Evolutionary conservation across 352 stramenopile species (phyloP).

Genomic region (Pilasporangium apinafurcum): DNA sequence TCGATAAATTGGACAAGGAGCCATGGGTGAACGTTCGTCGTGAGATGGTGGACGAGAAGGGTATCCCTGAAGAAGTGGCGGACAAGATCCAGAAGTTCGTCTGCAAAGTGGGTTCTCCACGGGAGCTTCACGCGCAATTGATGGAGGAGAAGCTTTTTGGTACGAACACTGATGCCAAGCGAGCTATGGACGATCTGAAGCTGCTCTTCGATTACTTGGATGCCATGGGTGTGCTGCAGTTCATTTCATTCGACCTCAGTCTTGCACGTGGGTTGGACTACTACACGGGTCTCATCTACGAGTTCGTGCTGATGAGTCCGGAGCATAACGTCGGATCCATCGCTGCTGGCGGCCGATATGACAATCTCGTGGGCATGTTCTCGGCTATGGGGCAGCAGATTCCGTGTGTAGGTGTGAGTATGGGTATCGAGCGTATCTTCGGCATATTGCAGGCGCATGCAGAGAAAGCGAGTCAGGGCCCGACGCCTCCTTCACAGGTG

Average conservation of each 20-base stretch:
- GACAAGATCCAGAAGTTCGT: constrained; percentile 96
- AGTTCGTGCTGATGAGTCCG: constrained; percentile 92
- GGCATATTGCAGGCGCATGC: constrained; percentile 95
- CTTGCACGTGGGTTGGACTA: constrained; percentile 97
- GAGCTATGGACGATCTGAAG: constrained; percentile 90
- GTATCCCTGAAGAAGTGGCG: constrained; percentile 83
- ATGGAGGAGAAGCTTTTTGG: constrained; percentile 85
- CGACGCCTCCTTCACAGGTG: constrained; percentile 72
- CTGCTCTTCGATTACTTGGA: constrained; percentile 97
- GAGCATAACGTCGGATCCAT: constrained; percentile 95
- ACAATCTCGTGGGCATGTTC: constrained; percentile 98
- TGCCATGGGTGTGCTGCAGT: constrained; percentile 93
- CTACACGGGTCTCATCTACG: constrained; percentile 99
- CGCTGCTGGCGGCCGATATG: constrained; percentile 95
- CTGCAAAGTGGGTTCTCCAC: constrained; percentile 81
- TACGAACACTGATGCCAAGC: constrained; percentile 75
- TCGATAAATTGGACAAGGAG: constrained; percentile 99
- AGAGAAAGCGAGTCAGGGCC: constrained; percentile 40
- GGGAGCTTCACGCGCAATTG: constrained; percentile 78
- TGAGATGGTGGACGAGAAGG: constrained; percentile 98
- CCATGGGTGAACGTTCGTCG: constrained; percentile 84
- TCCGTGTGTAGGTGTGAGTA: constrained; percentile 96
- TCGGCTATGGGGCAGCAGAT: constrained; percentile 92
- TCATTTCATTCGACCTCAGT: constrained; percentile 95
- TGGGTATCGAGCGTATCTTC: constrained; percentile 99